A percentile compares a stretch with the other conserved stretches of the same genome.
phyloP scores from a whole-genome alignment of 1,284 basidiomycete genomes.

The Sanghuangporus weigelae region DNA sequence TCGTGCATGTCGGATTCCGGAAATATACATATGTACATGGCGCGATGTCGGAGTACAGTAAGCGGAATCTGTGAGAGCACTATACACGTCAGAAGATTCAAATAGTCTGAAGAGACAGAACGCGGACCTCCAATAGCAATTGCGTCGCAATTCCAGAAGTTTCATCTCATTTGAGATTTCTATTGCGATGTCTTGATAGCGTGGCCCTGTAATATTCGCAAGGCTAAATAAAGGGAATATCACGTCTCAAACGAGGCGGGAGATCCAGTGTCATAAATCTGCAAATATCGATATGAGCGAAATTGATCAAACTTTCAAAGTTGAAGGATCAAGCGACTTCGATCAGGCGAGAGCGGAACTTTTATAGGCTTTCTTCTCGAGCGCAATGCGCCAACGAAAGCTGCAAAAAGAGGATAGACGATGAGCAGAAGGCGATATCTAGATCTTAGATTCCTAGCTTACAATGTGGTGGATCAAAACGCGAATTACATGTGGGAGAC shows the following conservation, averaged over 20 bases:
- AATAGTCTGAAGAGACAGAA: too few relatives aligned
- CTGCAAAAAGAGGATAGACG: not conserved
- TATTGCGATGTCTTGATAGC: too few relatives aligned
- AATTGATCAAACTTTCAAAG: not conserved
- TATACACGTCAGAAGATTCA: too few relatives aligned
- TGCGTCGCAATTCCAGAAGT: not conserved
- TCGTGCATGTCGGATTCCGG: too few relatives aligned
- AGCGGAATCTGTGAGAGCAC: too few relatives aligned
- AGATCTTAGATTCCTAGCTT: not conserved
- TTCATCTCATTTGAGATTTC: not conserved
- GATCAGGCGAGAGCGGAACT: not conserved
- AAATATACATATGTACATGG: too few relatives aligned
- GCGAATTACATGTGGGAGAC: not conserved
- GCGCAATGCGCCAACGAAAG: not conserved
- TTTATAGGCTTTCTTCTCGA: not conserved
- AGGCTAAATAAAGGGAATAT: too few relatives aligned
- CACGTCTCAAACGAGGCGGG: too few relatives aligned
- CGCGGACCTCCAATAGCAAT: not conserved
- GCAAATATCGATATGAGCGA: too few relatives aligned
- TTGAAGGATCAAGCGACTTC: not conserved
- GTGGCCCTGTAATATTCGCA: too few relatives aligned
- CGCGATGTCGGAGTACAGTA: too few relatives aligned
- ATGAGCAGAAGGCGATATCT: not conserved
- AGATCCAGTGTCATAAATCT: too few relatives aligned
- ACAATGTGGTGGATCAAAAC: not conserved